Conservation (phyloP, 2,329 filamentous ascomycete species). For the Apiospora hydei region DNA sequence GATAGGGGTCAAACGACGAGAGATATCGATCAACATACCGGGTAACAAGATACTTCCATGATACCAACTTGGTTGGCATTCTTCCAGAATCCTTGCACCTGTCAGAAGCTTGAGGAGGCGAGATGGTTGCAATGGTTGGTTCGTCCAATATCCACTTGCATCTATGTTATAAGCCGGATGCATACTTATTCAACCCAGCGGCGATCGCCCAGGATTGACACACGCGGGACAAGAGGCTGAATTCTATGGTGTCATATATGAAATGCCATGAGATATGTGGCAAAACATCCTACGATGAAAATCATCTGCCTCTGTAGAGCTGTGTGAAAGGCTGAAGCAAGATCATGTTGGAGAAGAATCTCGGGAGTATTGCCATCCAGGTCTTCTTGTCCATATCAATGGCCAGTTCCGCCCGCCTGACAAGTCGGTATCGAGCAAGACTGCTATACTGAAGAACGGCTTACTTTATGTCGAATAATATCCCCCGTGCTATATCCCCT, state of each 20-base stretch:
- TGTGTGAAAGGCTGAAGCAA: background rate
- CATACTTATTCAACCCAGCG: background rate
- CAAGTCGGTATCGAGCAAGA: background rate
- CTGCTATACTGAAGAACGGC: background rate
- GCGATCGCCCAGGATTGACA: slow-evolving; percentile 5
- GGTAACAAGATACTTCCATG: background rate
- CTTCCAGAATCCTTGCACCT: background rate
- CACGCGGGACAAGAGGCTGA: background rate
- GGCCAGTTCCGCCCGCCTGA: background rate
- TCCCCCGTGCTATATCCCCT: no score
- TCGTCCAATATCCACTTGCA: background rate
- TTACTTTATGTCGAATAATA: background rate
- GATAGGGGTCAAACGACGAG: background rate
- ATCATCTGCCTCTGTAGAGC: background rate
- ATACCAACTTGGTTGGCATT: background rate
- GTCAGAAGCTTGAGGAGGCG: background rate
- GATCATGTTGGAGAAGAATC: background rate
- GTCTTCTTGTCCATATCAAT: background rate
- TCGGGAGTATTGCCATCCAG: background rate
- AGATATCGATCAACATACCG: no score
- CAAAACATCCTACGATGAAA: background rate
- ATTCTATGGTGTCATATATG: background rate
- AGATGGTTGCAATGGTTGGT: background rate
- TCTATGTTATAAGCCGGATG: background rate
- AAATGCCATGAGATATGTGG: background rate